Evolutionary conservation across 192 early-diverging fungal species (phyloP).

Genomic region (Martensiomyces pterosporus): DNA sequence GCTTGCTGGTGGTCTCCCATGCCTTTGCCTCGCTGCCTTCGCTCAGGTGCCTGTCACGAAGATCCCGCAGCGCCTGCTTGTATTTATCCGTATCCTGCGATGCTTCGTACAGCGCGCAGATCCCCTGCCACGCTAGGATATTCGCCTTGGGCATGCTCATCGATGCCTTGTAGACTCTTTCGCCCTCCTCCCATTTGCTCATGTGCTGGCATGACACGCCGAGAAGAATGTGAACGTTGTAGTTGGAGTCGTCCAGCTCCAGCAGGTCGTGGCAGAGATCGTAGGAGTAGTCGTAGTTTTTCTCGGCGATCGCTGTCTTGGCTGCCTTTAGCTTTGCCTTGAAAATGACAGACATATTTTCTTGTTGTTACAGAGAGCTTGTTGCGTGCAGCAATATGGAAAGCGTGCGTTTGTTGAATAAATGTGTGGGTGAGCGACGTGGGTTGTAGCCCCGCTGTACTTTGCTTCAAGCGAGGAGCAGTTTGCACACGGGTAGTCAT

Average conservation of each 20-base stretch:
- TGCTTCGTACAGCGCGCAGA: constrained; percentile 61
- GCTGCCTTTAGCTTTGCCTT: constrained; percentile 48
- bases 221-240: constrained; percentile 56
- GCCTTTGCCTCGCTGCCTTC: constrained; percentile 42
- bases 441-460: too few relatives aligned
- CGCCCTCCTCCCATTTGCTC: constrained; percentile 54
- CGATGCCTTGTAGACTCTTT: constrained; percentile 55
- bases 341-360: constrained; percentile 53
- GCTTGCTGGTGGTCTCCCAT: constrained; percentile 52
- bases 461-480: too few relatives aligned
- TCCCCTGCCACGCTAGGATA: constrained; percentile 65
- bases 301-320: constrained; percentile 37
- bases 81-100: constrained; percentile 14
- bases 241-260: constrained; percentile 39
- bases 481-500: too few relatives aligned
- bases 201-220: constrained; percentile 65
- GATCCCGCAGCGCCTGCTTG: constrained; percentile 16
- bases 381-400: too few relatives aligned
- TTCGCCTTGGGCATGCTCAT: constrained; percentile 54
- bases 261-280: constrained; percentile 47
- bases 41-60: constrained; percentile 29
- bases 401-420: too few relatives aligned
- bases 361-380: too few relatives aligned
- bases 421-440: too few relatives aligned
- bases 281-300: constrained; percentile 47